phyloP scores from a whole-genome alignment of 2,329 filamentous ascomycete genomes.

The Chaetothyriales sp. region DNA sequence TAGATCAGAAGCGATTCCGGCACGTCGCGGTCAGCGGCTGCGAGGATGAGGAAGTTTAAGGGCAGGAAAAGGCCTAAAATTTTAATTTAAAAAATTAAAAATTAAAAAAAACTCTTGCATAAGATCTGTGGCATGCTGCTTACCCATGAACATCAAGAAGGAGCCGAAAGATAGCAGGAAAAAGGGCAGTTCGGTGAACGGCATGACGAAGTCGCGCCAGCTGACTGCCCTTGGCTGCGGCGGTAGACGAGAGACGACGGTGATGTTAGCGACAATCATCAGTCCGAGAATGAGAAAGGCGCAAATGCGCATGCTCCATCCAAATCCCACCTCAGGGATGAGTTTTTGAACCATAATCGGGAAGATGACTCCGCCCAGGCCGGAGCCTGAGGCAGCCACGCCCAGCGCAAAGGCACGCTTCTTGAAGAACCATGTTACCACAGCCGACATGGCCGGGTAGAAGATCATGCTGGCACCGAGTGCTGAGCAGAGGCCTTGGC shows the following conservation, averaged over 20 bases:
- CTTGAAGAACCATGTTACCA: constrained; percentile 39
- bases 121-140: constrained; percentile 3
- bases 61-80: constrained; percentile 28
- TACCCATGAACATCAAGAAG: constrained; percentile 12
- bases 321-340: constrained; percentile 40
- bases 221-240: constrained; percentile 24
- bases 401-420: constrained; percentile 41
- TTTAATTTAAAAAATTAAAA: constrained; percentile 26
- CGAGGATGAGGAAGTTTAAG: constrained; percentile 18
- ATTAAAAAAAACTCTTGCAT: background rate
- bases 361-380: constrained; percentile 45
- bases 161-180: constrained; percentile 15
- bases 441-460: constrained; percentile 27
- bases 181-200: constrained; percentile 19
- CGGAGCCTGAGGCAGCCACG: constrained; percentile 41
- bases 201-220: constrained; percentile 21
- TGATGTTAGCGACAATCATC: constrained; percentile 39
- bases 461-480: constrained; percentile 39
- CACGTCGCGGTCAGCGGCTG: constrained; percentile 33
- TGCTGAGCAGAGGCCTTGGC: constrained; percentile 40
- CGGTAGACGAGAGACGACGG: constrained; percentile 39
- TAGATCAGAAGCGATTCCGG: constrained; percentile 35
- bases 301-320: constrained; percentile 44
- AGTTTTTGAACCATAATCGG: constrained; percentile 48
- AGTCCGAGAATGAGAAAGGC: constrained; percentile 51